Percentiles rank a stretch among this genome's conserved stretches.
Conservation (phyloP, 352 stramenopile species). For the Phytophthora fragariae region DNA sequence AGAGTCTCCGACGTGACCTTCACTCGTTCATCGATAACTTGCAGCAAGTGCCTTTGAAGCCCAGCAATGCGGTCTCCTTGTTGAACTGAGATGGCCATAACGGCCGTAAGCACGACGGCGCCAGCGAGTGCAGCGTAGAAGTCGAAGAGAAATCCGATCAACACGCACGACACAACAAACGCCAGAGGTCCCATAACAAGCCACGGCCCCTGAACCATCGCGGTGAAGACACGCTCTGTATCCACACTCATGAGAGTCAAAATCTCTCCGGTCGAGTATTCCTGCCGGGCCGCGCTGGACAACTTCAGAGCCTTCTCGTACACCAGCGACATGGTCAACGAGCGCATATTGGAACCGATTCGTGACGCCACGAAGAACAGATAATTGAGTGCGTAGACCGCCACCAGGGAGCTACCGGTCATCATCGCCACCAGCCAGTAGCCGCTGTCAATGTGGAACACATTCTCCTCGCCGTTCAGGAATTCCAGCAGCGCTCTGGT, state of each 20-base stretch:
- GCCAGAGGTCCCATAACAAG: constrained; percentile 32
- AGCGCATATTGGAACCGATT: constrained; percentile 44
- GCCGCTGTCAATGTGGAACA: constrained; percentile 33
- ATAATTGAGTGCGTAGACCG: constrained; percentile 41
- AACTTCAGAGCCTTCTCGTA: constrained; percentile 64
- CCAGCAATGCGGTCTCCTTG: constrained; percentile 29
- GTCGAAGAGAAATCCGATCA: constrained; percentile 28
- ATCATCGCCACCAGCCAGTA: constrained; percentile 38
- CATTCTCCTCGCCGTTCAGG: constrained; percentile 33
- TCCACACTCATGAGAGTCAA: constrained; percentile 48
- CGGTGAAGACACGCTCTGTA: constrained; percentile 44
- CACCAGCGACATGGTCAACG: constrained; percentile 44
- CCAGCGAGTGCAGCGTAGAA: constrained; percentile 9
- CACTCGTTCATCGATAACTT: constrained; percentile 77
- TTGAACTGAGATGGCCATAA: constrained; percentile 27
- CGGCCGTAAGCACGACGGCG: constrained; percentile 3
- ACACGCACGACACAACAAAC: constrained; percentile 27
- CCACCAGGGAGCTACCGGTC: constrained; percentile 21
- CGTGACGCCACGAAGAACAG: constrained; percentile 40
- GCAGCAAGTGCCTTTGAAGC: constrained; percentile 29
- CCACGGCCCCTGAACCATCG: constrained; percentile 34
- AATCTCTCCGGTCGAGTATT: constrained; percentile 50
- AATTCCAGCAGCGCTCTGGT: constrained; percentile 19
- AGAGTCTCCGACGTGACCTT: constrained; percentile 89
- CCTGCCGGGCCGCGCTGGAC: constrained; percentile 48